Conservation (phyloP, 78 protist species). For the Neovahlkampfia damariscottae region DNA sequence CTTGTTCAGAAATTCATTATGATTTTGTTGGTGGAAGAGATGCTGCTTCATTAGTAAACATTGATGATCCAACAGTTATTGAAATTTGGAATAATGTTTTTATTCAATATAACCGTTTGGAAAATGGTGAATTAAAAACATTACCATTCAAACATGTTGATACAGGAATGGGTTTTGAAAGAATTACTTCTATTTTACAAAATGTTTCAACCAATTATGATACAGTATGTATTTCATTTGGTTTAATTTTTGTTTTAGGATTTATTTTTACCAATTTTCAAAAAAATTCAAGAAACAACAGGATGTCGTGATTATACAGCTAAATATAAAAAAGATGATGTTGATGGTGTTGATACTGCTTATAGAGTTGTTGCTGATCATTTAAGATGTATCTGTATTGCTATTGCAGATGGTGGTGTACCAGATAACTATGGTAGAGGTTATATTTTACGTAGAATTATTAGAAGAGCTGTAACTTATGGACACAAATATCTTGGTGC, state of each 20-base stretch:
- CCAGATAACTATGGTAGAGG: constrained; percentile 75
- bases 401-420: constrained; percentile 91
- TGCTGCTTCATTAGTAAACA: constrained; percentile 71
- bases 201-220: constrained; percentile 86
- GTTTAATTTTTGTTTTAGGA: too few relatives aligned
- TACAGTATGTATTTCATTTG: too few relatives aligned
- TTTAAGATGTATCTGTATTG: constrained; percentile 85
- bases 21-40: constrained; percentile 87
- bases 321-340: constrained; percentile 61
- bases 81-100: constrained; percentile 98
- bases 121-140: constrained; percentile 40
- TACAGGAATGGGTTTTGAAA: constrained; percentile 95
- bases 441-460: constrained; percentile 85
- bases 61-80: constrained; percentile 86
- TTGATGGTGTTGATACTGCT: constrained; percentile 76
- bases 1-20: constrained; percentile 95
- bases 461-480: constrained; percentile 88
- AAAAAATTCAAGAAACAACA: constrained; percentile 44
- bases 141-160: constrained; percentile 88
- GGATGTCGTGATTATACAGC: neutral
- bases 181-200: constrained; percentile 83
- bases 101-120: constrained; percentile 81
- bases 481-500: constrained; percentile 75
- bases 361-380: constrained; percentile 98
- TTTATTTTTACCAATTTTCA: constrained; percentile 74